Evolutionary conservation across 1,139 yeast genomes (phyloP), one percentile per base, ranked within the genome.

Genomic region (Chernovozyma sophiae-reginae): DNA sequence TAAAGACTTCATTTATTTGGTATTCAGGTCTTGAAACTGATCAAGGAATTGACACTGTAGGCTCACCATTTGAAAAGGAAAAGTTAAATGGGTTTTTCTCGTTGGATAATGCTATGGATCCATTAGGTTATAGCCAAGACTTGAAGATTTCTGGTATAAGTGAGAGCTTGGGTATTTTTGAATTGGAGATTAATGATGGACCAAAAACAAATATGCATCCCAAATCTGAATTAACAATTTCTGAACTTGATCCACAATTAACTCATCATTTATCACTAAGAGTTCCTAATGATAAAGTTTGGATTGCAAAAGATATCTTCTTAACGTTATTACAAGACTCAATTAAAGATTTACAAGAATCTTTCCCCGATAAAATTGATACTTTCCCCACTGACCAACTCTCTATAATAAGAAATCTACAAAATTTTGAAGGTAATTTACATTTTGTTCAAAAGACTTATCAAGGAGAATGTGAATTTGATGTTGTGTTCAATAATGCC

Each of bases 221-320:
- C 2, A 42, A 43, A 11, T 48, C 58, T 11, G 49, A 51, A 1
- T 47, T 44, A 1, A 43, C 59, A 3, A 61, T 64, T 16, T 58
- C 65, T 0, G 68, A 65, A 14, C 51, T 72, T 14, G 79, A 81
- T 52, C 80, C 86, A 4, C 51, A 66, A 0, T 68, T 62, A 35
- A 64, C 86, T 0, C 86, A 84, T 46, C 86, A 86, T 54, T 52
- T 80, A 26, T 78, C 92, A 18, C 62, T 90, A 45, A 67, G 64
- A 17, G 81, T 86, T 3, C 96, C 96, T 0, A 78, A 74, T 49
- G 86, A 76, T 31, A 72, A 79, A 43, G 70, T 77, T 5, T 90
- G 97, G 97, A 72, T 72, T 52, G 95, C 95, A 2, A 74, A 74
- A 42, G 96, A 87, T 39, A 73, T 90, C 4, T 85, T 82, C 52